Percentiles rank a stretch among this genome's conserved stretches.
Conservation (phyloP, 2,329 filamentous ascomycete species). For the Aspergillus texensis region DNA sequence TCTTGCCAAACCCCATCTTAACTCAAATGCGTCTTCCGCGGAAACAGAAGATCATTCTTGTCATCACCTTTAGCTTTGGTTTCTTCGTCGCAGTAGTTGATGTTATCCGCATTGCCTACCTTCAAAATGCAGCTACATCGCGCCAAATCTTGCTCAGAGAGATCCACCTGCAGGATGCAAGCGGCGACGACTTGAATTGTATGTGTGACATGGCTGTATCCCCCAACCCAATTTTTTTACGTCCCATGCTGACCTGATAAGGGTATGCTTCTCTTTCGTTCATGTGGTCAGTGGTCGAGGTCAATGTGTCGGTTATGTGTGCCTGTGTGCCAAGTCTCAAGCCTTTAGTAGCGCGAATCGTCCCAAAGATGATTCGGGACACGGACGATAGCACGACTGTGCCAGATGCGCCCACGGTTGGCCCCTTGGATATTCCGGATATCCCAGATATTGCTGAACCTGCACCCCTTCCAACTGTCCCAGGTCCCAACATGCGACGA, state of each 20-base stretch:
- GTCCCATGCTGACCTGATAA: conserved; percentile 41
- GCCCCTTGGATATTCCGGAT: conserved; percentile 2
- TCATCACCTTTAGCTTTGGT: conserved; percentile 83
- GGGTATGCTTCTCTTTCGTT: conserved; percentile 82
- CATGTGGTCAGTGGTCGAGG: conserved; percentile 93
- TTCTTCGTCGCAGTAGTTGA: conserved; percentile 87
- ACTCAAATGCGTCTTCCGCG: conserved; percentile 81
- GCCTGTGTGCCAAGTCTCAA: conserved; percentile 92
- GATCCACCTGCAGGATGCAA: conserved; percentile 40
- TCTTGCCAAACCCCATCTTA: conserved; percentile 84
- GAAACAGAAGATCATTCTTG: conserved; percentile 84
- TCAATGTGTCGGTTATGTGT: conserved; percentile 86
- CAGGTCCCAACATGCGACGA: neutral
- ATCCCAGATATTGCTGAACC: conserved; percentile 10
- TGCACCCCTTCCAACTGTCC: neutral
- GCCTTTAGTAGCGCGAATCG: conserved; percentile 70
- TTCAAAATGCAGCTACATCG: conserved; percentile 69
- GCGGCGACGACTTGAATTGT: conserved; percentile 58
- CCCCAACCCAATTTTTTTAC: neutral
- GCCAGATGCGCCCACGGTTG: conserved; percentile 5
- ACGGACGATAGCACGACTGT: conserved; percentile 30
- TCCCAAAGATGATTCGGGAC: conserved; percentile 60
- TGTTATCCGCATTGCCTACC: conserved; percentile 84
- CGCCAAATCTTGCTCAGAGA: conserved; percentile 28
- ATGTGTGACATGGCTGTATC: conserved; percentile 13